A percentile compares a stretch with the other conserved stretches of the same genome.
Evolutionary conservation across 2,329 filamentous ascomycete species (phyloP).

Genomic region (Xylariaceae sp.): DNA sequence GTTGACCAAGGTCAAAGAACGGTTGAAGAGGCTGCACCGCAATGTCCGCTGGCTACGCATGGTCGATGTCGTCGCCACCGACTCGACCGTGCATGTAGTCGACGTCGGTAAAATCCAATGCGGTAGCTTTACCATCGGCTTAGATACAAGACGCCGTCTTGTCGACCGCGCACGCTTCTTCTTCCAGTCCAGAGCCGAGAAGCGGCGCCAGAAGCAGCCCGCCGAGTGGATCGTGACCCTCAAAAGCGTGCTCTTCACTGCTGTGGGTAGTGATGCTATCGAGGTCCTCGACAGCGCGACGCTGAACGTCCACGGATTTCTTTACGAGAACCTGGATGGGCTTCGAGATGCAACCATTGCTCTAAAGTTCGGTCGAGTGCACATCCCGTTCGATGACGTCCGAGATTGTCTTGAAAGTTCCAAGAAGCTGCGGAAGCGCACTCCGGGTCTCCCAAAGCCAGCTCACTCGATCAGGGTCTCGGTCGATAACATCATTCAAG

Average conservation of each 20-base stretch:
- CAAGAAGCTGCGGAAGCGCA: slow-evolving; percentile 39
- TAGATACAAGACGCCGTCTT: slow-evolving; percentile 88
- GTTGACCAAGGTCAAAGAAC: slow-evolving; percentile 74
- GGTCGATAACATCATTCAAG: slow-evolving; percentile 67
- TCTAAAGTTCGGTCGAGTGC: slow-evolving; percentile 83
- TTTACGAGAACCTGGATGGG: slow-evolving; percentile 80
- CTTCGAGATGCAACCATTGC: slow-evolving; percentile 85
- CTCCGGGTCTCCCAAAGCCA: slow-evolving; percentile 29
- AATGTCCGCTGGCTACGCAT: slow-evolving; percentile 84
- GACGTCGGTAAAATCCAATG: slow-evolving; percentile 82
- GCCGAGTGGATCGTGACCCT: slow-evolving; percentile 92
- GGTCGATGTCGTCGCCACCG: slow-evolving; percentile 81
- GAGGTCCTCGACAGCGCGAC: slow-evolving; percentile 85
- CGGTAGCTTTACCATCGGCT: slow-evolving; percentile 75
- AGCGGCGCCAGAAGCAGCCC: slow-evolving; percentile 57
- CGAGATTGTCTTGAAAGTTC: slow-evolving; percentile 55
- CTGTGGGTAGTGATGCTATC: slow-evolving; percentile 75
- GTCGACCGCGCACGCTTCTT: slow-evolving; percentile 88
- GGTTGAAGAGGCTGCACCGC: slow-evolving; percentile 77
- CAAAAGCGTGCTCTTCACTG: slow-evolving; percentile 82
- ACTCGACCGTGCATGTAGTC: slow-evolving; percentile 68
- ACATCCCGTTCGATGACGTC: slow-evolving; percentile 86
- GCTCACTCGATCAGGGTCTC: slow-evolving; percentile 55
- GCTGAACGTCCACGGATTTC: slow-evolving; percentile 83
- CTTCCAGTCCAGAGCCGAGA: slow-evolving; percentile 65